Conservation (phyloP, 176 grass and related monocot genomes). For the Aegilops umbellulata region DNA sequence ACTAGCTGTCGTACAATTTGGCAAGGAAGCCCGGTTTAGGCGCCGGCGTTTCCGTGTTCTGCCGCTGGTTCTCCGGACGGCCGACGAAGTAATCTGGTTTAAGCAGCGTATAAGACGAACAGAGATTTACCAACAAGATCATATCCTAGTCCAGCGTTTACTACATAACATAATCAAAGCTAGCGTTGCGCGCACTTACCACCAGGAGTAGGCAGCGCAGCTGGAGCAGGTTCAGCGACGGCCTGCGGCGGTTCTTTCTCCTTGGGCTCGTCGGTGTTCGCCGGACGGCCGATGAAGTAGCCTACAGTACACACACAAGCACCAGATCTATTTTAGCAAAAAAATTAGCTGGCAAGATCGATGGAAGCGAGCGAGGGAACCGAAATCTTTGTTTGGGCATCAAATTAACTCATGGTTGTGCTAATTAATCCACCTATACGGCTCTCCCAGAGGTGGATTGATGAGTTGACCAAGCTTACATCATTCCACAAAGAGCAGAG, state of each 20-base stretch:
- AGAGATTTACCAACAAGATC: background rate
- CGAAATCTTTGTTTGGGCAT: background rate
- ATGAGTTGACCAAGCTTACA: background rate
- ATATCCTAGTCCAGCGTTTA: no score
- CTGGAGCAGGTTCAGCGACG: background rate
- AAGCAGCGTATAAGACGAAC: background rate
- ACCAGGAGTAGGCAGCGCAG: background rate
- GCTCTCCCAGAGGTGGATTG: background rate
- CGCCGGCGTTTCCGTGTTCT: background rate
- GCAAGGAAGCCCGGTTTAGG: background rate
- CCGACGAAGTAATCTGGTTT: conserved; percentile 31
- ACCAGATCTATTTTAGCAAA: background rate
- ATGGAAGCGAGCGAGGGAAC: background rate
- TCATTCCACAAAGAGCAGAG: background rate
- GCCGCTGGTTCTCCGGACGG: background rate
- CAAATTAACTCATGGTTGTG: background rate
- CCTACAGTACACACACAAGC: background rate
- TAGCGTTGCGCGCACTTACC: conserved; percentile 19
- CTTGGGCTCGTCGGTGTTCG: background rate
- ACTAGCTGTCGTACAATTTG: conserved; percentile 10
- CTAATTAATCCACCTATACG: background rate
- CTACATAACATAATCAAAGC: background rate
- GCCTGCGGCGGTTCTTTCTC: background rate
- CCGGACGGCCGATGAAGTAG: conserved; percentile 31
- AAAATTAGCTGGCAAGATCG: background rate